These are phyloP conservation scores for Saccharum hybrid DNA, from an alignment of 202 grass and related monocot species.

Conservation along the genomic window DNA sequence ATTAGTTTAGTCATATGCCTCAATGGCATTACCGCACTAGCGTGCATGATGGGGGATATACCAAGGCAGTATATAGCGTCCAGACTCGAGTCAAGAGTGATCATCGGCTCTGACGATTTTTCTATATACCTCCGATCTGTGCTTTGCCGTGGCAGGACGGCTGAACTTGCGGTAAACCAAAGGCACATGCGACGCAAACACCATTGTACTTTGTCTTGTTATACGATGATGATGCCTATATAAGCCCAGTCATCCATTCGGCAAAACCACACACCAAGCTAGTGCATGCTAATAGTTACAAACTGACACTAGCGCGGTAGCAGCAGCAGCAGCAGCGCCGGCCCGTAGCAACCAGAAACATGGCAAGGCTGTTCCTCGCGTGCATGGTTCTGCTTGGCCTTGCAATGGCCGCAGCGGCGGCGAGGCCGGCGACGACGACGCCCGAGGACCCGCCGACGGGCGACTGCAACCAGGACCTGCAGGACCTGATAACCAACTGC, in stretches of 20 bases:
- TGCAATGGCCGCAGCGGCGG: slow-evolving; percentile 17
- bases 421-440: neutral
- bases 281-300: neutral
- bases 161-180: slow-evolving; percentile 16
- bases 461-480: slow-evolving; percentile 42
- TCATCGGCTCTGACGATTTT: neutral
- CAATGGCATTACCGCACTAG: neutral
- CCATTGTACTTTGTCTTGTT: neutral
- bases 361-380: slow-evolving; percentile 32
- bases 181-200: slow-evolving; percentile 6
- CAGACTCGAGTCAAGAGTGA: neutral
- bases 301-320: neutral
- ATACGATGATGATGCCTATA: slow-evolving; percentile 8
- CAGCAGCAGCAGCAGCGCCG: neutral
- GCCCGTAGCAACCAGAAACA: neutral
- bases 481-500: slow-evolving; percentile 47
- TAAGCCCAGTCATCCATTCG: slow-evolving; percentile 8
- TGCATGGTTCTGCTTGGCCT: slow-evolving; percentile 44
- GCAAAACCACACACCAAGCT: slow-evolving; percentile 12
- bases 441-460: neutral
- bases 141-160: slow-evolving; percentile 13
- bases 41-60: neutral
- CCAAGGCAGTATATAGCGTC: slow-evolving; percentile 8
- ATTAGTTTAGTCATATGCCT: neutral
- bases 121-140: neutral